phyloP scores from a whole-genome alignment of 345 rosid genomes.

The Arabidopsis suecica region DNA sequence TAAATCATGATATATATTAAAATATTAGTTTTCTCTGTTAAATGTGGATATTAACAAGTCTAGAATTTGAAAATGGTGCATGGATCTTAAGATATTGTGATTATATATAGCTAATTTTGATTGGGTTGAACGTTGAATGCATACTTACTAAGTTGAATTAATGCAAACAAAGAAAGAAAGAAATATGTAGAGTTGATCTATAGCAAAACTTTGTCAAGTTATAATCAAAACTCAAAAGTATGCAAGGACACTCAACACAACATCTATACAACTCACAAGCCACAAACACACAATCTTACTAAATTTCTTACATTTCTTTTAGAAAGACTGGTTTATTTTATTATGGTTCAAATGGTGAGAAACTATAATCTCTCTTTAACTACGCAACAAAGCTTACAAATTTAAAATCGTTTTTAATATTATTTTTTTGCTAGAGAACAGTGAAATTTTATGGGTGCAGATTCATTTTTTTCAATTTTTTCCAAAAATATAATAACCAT shows the following conservation, averaged over 20 bases:
- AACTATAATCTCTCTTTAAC: not conserved
- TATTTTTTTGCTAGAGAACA: not conserved
- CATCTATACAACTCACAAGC: not conserved
- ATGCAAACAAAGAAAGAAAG: not conserved
- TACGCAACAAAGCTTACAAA: not conserved
- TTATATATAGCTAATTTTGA: not conserved
- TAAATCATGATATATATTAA: not conserved
- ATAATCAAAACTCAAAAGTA: not conserved
- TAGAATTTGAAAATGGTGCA: not conserved
- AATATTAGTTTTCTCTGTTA: not conserved
- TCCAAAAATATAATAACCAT: not conserved
- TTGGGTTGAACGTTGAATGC: not conserved
- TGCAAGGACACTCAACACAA: not conserved
- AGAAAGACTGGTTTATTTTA: not conserved
- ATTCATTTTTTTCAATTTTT: not conserved
- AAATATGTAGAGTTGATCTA: not conserved
- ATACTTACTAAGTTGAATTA: not conserved
- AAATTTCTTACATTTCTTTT: not conserved
- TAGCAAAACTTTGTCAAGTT: not conserved
- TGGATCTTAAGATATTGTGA: not conserved
- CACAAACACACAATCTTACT: not conserved
- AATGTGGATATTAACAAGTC: too few relatives aligned
- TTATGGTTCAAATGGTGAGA: slow-evolving; percentile 16
- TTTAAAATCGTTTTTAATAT: not conserved
- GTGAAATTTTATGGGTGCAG: not conserved